Percentiles rank a stretch among this genome's conserved stretches.
Conservation (phyloP, 2,329 filamentous ascomycete species). For the Fusarium torulosum region DNA sequence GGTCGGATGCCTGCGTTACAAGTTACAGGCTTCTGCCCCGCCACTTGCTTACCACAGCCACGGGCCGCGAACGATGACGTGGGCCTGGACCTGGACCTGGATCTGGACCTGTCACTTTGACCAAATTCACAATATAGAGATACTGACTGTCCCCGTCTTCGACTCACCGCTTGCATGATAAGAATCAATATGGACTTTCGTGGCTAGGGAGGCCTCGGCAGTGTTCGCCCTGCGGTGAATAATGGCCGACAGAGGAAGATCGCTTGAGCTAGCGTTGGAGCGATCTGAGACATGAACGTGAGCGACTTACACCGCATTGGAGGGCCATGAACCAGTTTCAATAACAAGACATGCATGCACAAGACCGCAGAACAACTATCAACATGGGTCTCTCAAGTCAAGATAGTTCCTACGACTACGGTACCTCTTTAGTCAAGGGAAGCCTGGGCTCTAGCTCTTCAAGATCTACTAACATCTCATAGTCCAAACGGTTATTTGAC, state of each 20-base stretch:
- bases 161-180: conserved; percentile 11
- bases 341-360: too few species aligned
- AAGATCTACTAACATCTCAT: conserved; percentile 1
- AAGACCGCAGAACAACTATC: neutral
- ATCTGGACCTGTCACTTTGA: conserved; percentile 34
- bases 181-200: neutral
- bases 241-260: neutral
- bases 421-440: neutral
- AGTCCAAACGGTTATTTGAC: conserved; percentile 8
- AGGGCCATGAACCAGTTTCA: too few species aligned
- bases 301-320: conserved; percentile 16
- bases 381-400: too few species aligned
- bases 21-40: conserved; percentile 26
- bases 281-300: conserved; percentile 14
- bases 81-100: conserved; percentile 42
- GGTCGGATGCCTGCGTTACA: conserved; percentile 17
- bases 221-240: neutral
- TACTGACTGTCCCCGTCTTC: neutral
- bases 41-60: conserved; percentile 41
- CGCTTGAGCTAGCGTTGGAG: neutral
- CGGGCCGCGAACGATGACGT: conserved; percentile 47
- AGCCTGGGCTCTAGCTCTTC: neutral
- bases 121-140: neutral
- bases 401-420: too few species aligned
- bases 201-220: neutral